phyloP scores from a whole-genome alignment of 176 grass and related monocot genomes.

The Ensete ventricosum region DNA sequence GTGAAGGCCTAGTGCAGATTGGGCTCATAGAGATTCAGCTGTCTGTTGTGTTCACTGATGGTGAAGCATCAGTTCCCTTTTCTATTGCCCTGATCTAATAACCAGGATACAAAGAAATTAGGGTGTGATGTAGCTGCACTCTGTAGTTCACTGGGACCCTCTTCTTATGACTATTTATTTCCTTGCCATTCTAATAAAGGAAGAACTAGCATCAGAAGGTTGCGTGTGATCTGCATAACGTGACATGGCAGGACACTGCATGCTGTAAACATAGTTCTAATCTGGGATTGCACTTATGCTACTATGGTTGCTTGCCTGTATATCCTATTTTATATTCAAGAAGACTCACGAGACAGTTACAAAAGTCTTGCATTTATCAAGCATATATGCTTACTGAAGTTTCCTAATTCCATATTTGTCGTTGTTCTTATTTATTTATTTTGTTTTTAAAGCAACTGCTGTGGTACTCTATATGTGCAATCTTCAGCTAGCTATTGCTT shows the following conservation, averaged over 20 bases:
- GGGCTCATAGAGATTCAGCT: background rate
- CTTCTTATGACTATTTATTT: background rate
- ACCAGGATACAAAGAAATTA: background rate
- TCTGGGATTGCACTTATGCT: background rate
- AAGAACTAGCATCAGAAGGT: background rate
- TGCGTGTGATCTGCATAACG: background rate
- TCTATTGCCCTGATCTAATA: background rate
- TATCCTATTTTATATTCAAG: background rate
- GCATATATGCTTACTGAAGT: background rate
- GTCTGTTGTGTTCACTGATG: background rate
- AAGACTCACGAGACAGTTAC: too few relatives aligned
- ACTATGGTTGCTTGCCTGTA: background rate
- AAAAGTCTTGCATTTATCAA: background rate
- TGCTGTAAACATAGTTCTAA: background rate
- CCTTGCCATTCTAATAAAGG: background rate
- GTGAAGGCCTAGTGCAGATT: background rate
- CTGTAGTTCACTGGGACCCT: background rate
- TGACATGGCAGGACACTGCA: background rate
- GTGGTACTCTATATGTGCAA: background rate
- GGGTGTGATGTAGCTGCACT: background rate
- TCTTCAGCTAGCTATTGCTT: background rate
- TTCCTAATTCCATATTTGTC: background rate
- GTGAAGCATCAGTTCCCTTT: background rate
- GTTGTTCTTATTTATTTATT: background rate
- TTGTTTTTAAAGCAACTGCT: background rate